Base-by-base conservation (phyloP, 257 asterid genomes). In the Cynanchum wilfordii region DNA sequence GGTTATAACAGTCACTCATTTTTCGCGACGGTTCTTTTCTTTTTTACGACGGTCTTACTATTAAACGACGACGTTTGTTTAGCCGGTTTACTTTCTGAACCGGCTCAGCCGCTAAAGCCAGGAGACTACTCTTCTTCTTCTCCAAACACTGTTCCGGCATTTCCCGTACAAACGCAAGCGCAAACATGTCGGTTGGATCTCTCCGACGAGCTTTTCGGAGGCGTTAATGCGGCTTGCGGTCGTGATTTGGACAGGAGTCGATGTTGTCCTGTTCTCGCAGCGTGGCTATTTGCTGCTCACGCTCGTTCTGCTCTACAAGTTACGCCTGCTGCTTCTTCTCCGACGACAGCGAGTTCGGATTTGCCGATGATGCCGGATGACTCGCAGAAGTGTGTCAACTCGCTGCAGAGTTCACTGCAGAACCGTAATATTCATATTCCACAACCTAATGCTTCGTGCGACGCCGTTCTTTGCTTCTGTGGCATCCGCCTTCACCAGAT, bases 271-370 rank as follows among this genome's bases (percentile, higher is more conserved):
- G 99, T 94, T 0, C 90, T 94, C 20, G 97, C 97, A 0, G 97
- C 99, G 2, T 94, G 99, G 99, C 90, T 94, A 30, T 91, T 89
- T 81, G 99, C 99, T 0, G 97, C 99, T 5, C 96, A 94, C 85
- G 97, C 99, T 19, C 78, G 93, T 8, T 86, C 97, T 57, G 99
- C 97, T 6, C 86, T 91, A 8, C 91, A 86, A 79, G 77, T 88
- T 3, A 60, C 69, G 1, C 10, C 77, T 10, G 83, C 87, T 25
- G 62, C 88, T 9, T 78, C 93, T 4, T 90, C 96, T 42, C 47
- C 47, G 10, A 8, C 47, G 8, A 42, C 47, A 4, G 74, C 89
- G 10, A 76, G 85, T 2, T 82, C 95, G 2, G 96, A 87, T 0
- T 38, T 87, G 69, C 99, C 99, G 12, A 89, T 89, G 97, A 87